phyloP scores from a whole-genome alignment of 768 basidiomycete genomes.

The Clavaria fumosa region DNA sequence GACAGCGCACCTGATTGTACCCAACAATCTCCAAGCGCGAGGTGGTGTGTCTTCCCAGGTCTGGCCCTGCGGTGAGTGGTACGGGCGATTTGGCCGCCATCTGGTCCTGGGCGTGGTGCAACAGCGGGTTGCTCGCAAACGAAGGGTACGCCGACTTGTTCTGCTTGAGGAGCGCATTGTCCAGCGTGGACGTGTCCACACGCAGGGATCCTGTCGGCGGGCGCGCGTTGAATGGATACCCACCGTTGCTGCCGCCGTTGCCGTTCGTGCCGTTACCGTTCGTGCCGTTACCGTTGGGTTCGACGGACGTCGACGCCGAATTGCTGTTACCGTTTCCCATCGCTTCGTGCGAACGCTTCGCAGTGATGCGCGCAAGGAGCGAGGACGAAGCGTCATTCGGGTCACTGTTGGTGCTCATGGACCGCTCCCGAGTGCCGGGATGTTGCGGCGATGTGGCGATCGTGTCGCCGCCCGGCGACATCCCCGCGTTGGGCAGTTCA shows the following conservation, averaged over 20 bases:
- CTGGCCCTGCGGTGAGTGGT: conserved; percentile 74
- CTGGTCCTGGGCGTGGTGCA: conserved; percentile 44
- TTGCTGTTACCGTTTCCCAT: conserved; percentile 17
- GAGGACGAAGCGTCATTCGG: conserved; percentile 60
- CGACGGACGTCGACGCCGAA: conserved; percentile 36
- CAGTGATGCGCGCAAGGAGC: conserved; percentile 60
- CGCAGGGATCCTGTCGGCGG: conserved; percentile 58
- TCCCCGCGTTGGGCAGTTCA: conserved; percentile 55
- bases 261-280: too few species aligned
- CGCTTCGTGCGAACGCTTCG: conserved; percentile 42
- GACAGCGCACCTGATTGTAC: conserved; percentile 52
- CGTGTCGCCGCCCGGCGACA: conserved; percentile 28
- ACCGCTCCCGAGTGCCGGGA: conserved; percentile 44
- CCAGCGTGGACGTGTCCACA: conserved; percentile 58
- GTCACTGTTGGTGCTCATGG: conserved; percentile 64
- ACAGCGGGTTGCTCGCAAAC: conserved; percentile 42
- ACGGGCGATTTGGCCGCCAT: conserved; percentile 53
- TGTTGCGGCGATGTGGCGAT: conserved; percentile 39
- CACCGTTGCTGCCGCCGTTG: too few species aligned
- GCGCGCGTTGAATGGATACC: conserved; percentile 37
- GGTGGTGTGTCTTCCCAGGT: conserved; percentile 63
- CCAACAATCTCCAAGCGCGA: conserved; percentile 61
- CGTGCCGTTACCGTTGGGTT: conserved; percentile 26
- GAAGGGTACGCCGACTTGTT: conserved; percentile 80
- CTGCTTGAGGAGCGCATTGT: conserved; percentile 44